Evolutionary conservation across 2,329 filamentous ascomycete genomes (phyloP).

Genomic region (Gaeumannomyces sp.): DNA sequence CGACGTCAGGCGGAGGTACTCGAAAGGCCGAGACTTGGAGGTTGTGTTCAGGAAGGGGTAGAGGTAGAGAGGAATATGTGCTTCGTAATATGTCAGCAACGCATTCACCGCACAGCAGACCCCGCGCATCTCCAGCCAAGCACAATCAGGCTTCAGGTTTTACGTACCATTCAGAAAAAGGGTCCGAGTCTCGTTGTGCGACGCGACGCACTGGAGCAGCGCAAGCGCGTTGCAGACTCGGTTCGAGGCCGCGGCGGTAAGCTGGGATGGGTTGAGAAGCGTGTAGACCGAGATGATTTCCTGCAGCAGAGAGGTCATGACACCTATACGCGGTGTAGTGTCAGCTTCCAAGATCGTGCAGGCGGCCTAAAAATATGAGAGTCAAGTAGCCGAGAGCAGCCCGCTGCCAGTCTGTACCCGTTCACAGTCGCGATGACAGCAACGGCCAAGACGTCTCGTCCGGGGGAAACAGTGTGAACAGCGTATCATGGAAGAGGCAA

Average conservation of each 20-base stretch:
- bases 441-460: not conserved
- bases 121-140: not conserved
- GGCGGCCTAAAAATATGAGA: not conserved
- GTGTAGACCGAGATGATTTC: constrained; percentile 99
- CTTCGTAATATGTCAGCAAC: constrained; percentile 37
- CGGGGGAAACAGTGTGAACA: not conserved
- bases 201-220: constrained; percentile 92
- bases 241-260: constrained; percentile 96
- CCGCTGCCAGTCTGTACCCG: too few relatives aligned
- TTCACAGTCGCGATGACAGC: not conserved
- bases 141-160: not conserved
- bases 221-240: constrained; percentile 95
- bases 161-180: constrained; percentile 88
- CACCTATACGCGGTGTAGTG: constrained; percentile 48
- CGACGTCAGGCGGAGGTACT: constrained; percentile 92
- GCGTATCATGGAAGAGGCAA: not conserved
- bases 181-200: constrained; percentile 90
- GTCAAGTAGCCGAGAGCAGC: not conserved
- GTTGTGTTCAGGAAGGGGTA: constrained; percentile 99
- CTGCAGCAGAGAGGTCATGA: constrained; percentile 95
- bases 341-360: not conserved
- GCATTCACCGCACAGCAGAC: not conserved
- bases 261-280: constrained; percentile 89
- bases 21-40: constrained; percentile 94
- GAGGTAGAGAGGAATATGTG: constrained; percentile 93